Evolutionary conservation across 2,329 filamentous ascomycete genomes (phyloP).

Genomic region (Paecilomyces formosus): DNA sequence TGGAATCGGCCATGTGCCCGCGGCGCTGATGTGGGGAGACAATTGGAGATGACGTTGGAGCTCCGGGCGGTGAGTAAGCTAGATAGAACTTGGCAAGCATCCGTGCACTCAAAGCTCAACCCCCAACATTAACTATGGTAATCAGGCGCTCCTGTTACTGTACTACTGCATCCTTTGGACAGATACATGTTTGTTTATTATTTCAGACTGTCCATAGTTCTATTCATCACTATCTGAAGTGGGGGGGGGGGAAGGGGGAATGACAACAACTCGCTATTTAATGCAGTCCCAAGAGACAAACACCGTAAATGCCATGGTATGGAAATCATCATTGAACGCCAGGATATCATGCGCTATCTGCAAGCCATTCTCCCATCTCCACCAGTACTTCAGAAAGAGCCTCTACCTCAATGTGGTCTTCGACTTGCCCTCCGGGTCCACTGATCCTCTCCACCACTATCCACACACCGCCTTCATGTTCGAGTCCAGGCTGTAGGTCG

Average conservation of each 20-base stretch:
- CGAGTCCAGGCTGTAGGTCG: conserved; percentile 61
- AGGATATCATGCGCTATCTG: conserved; percentile 16
- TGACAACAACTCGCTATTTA: background rate
- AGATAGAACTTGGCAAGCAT: no score
- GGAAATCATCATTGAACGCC: background rate
- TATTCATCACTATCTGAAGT: background rate
- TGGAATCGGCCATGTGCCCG: conserved; percentile 3
- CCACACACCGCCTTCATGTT: conserved; percentile 57
- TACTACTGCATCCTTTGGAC: background rate
- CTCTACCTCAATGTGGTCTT: conserved; percentile 37
- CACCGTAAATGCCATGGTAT: background rate
- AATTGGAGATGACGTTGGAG: conserved; percentile 18
- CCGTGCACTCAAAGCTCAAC: no score
- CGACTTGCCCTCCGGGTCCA: conserved; percentile 45
- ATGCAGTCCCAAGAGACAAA: background rate
- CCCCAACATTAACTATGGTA: no score
- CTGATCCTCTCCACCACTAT: conserved; percentile 75
- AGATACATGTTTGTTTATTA: background rate
- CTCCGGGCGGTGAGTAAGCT: background rate
- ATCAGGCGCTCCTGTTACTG: background rate
- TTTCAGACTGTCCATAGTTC: background rate
- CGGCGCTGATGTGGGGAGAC: conserved; percentile 1
- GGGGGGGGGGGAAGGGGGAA: background rate
- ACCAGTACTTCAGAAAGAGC: conserved; percentile 35
- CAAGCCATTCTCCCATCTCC: conserved; percentile 36